Evolutionary conservation across 2,329 filamentous ascomycete genomes (phyloP).

Genomic region (Paracoccidioides lutzii): DNA sequence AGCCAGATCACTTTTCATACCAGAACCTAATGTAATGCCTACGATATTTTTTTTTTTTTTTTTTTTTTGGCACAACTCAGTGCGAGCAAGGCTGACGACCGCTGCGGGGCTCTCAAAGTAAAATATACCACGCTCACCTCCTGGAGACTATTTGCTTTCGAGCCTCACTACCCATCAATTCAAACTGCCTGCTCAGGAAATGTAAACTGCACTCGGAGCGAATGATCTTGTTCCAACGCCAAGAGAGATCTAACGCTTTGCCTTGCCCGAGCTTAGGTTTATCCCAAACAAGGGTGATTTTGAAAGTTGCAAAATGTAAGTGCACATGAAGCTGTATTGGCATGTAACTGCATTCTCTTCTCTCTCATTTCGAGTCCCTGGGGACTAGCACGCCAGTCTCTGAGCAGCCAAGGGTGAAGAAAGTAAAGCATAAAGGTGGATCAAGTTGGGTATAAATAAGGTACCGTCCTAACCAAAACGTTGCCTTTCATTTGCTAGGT

Average conservation of each 20-base stretch:
- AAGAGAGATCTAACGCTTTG: neutral
- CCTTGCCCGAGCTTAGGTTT: neutral
- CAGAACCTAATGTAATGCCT: neutral
- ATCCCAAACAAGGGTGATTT: neutral
- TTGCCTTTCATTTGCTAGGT: neutral
- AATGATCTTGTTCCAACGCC: neutral
- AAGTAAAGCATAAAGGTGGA: neutral
- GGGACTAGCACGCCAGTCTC: neutral
- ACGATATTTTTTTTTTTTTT: neutral
- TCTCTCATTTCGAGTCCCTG: neutral
- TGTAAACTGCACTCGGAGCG: neutral
- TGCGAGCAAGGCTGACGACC: neutral
- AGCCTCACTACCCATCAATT: neutral
- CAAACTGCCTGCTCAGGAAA: neutral
- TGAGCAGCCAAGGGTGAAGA: neutral
- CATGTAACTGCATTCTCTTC: neutral
- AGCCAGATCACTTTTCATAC: neutral
- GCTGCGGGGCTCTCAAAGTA: neutral
- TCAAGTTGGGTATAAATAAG: constrained; percentile 1
- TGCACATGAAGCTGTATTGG: neutral
- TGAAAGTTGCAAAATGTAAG: neutral
- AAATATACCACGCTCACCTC: neutral
- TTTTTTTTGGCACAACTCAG: neutral
- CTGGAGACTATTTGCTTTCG: neutral
- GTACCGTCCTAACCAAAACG: neutral